phyloP scores from a whole-genome alignment of 2,329 filamentous ascomycete genomes.

The Hypomyces perniciosus region DNA sequence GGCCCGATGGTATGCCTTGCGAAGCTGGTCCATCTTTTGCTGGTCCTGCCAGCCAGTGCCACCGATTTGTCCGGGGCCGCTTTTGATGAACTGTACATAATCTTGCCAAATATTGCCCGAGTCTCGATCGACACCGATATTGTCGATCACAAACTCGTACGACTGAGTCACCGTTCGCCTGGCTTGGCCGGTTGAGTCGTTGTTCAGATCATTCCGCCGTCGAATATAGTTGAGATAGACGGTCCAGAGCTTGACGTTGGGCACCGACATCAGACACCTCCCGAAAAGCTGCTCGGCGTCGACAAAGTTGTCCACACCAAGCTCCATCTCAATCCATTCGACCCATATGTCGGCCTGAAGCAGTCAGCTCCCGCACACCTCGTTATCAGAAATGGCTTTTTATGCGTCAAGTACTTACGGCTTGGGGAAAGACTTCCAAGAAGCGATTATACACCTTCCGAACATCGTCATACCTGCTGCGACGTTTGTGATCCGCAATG shows the following conservation, averaged over 20 bases:
- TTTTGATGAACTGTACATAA: constrained; percentile 89
- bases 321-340: constrained; percentile 81
- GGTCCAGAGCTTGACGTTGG: constrained; percentile 84
- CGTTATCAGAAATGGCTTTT: neutral
- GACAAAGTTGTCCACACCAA: constrained; percentile 75
- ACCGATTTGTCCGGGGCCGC: constrained; percentile 76
- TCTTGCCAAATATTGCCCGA: constrained; percentile 88
- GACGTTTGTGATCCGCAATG: constrained; percentile 76
- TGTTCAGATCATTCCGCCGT: constrained; percentile 75
- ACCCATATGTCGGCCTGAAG: constrained; percentile 85
- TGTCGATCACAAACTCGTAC: constrained; percentile 87
- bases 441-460: constrained; percentile 80
- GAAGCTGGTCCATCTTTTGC: constrained; percentile 92
- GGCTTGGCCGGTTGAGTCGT: constrained; percentile 69
- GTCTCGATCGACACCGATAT: constrained; percentile 86
- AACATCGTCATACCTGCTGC: constrained; percentile 75
- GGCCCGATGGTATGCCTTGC: constrained; percentile 87
- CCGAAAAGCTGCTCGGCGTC: constrained; percentile 80
- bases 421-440: constrained; percentile 78
- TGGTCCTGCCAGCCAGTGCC: constrained; percentile 91
- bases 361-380: constrained; percentile 7
- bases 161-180: constrained; percentile 75
- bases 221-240: constrained; percentile 94
- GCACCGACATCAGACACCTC: constrained; percentile 68
- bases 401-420: constrained; percentile 57